phyloP scores from a whole-genome alignment of 768 basidiomycete species.

The Sporobolomyces phaffii region DNA sequence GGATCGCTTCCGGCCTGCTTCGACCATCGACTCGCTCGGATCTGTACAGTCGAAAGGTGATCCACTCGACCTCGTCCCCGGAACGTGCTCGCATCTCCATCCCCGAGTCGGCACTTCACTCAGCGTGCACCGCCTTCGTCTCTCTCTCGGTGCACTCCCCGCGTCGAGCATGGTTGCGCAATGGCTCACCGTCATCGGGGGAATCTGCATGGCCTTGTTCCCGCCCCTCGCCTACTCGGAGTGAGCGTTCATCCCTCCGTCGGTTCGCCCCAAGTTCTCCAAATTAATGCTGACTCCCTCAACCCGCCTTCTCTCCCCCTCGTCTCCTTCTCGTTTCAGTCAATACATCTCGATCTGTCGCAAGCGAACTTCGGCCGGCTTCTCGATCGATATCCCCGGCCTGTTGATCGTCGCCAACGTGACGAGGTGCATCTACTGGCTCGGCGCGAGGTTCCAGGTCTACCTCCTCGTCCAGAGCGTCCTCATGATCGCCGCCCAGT shows the following conservation, averaged over 20 bases:
- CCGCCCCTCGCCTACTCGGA: constrained; percentile 36
- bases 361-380: constrained; percentile 34
- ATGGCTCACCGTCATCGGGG: constrained; percentile 1
- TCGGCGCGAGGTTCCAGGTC: constrained; percentile 36
- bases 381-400: constrained; percentile 32
- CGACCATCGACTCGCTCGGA: no score
- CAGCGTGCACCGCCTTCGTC: no score
- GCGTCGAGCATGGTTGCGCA: constrained; percentile 8
- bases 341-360: constrained; percentile 33
- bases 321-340: neutral
- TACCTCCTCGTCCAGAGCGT: constrained; percentile 37
- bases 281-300: no score
- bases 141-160: no score
- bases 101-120: no score
- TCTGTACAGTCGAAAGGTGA: no score
- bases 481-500: constrained; percentile 31
- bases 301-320: neutral
- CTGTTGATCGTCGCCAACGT: constrained; percentile 39
- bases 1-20: neutral
- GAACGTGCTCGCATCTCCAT: no score
- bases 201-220: constrained; percentile 28
- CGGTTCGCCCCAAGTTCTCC: neutral
- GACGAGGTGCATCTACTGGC: constrained; percentile 29
- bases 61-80: no score
- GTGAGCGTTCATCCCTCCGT: constrained; percentile 1